These are phyloP conservation scores for Globisporangium uncinulatum DNA, from an alignment of 352 stramenopile species.

Conservation along the genomic window DNA sequence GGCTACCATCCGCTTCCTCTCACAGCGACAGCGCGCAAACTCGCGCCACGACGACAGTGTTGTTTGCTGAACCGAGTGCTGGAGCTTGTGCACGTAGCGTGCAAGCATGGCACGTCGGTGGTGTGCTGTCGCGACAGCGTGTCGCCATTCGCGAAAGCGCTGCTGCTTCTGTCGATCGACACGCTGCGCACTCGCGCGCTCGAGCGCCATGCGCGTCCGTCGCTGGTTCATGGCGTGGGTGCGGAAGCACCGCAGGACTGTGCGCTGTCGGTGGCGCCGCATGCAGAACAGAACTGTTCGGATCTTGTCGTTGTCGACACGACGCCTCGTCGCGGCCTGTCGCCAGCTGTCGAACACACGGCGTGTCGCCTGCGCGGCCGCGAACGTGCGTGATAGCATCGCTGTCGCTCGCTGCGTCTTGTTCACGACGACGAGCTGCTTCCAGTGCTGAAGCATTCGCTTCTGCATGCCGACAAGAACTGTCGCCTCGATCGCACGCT, in stretches of 20 bases:
- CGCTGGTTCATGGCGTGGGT: constrained; percentile 7
- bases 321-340: constrained; percentile 6
- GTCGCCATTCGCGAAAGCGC: constrained; percentile 23
- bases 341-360: constrained; percentile 20
- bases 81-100: constrained; percentile 29
- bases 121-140: background rate
- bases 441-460: constrained; percentile 18
- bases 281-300: constrained; percentile 20
- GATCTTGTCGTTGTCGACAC: constrained; percentile 18
- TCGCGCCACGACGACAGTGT: constrained; percentile 31
- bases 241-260: constrained; percentile 16
- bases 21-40: constrained; percentile 16
- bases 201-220: background rate
- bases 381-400: constrained; percentile 23
- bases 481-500: constrained; percentile 18
- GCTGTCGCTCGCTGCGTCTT: constrained; percentile 27
- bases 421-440: constrained; percentile 18
- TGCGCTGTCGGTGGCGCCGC: constrained; percentile 17
- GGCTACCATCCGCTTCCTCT: constrained; percentile 18
- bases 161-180: background rate
- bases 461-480: constrained; percentile 15
- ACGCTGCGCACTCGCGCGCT: constrained; percentile 1
- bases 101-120: constrained; percentile 19
- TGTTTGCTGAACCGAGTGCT: constrained; percentile 28
- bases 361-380: constrained; percentile 12